These are phyloP conservation scores for Hymenoscyphus repandus DNA, from an alignment of 2,329 filamentous ascomycete genomes.

Conservation along the genomic window DNA sequence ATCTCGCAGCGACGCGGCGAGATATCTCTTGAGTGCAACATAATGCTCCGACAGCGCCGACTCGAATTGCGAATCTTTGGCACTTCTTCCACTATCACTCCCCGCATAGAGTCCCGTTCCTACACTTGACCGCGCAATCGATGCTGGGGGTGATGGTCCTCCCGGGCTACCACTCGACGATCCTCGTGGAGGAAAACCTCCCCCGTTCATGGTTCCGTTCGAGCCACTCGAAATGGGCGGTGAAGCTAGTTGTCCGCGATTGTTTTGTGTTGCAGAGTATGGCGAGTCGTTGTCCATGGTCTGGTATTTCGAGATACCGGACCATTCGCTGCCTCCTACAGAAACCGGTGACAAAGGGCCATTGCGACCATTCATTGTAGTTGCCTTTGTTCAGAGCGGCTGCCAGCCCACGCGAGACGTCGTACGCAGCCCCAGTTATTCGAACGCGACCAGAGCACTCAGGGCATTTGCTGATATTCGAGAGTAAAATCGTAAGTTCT, in stretches of 20 bases:
- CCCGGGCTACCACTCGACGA: slow-evolving; percentile 45
- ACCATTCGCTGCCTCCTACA: slow-evolving; percentile 78
- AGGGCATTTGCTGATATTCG: slow-evolving; percentile 11
- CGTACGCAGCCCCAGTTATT: slow-evolving; percentile 13
- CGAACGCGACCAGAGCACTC: slow-evolving; percentile 12
- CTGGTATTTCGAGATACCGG: slow-evolving; percentile 63
- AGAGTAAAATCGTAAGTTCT: slow-evolving; percentile 7
- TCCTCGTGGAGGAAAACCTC: slow-evolving; percentile 45
- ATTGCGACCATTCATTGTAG: slow-evolving; percentile 65
- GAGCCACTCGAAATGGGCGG: slow-evolving; percentile 64
- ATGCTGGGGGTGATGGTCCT: slow-evolving; percentile 80
- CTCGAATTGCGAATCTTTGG: slow-evolving; percentile 61
- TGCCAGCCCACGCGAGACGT: slow-evolving; percentile 7
- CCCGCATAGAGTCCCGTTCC: slow-evolving; percentile 66
- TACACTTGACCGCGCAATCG: slow-evolving; percentile 78
- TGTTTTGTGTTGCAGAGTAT: slow-evolving; percentile 47
- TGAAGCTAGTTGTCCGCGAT: slow-evolving; percentile 57
- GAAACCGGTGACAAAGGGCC: slow-evolving; percentile 78
- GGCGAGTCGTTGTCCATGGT: slow-evolving; percentile 29
- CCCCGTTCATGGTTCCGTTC: slow-evolving; percentile 56
- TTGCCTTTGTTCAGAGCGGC: slow-evolving; percentile 17
- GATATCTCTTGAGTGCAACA: slow-evolving; percentile 60
- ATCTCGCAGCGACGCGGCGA: slow-evolving; percentile 66
- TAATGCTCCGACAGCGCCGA: slow-evolving; percentile 74
- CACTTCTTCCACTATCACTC: slow-evolving; percentile 59